phyloP scores from a whole-genome alignment of 2,329 filamentous ascomycete species.

The Raffaelea deltoideospora region DNA sequence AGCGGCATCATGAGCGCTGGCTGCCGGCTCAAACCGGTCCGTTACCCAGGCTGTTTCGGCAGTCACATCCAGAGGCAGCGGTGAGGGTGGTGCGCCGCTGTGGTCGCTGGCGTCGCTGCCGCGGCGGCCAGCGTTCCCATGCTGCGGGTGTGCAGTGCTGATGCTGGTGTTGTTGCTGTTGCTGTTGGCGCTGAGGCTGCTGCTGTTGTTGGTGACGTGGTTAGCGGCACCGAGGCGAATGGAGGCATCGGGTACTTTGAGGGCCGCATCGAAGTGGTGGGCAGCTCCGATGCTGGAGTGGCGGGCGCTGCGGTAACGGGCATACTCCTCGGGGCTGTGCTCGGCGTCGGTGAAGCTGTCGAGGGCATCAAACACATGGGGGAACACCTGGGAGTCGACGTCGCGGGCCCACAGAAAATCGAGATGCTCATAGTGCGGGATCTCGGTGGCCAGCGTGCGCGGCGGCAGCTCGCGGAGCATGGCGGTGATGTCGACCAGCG shows the following conservation, averaged over 20 bases:
- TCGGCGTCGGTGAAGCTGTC: conserved; percentile 50
- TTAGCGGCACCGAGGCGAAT: too few species aligned
- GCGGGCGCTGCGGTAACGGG: conserved; percentile 37
- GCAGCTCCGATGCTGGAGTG: conserved; percentile 29
- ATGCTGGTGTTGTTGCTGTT: neutral
- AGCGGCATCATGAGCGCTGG: too few species aligned
- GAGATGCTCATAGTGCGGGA: conserved; percentile 88
- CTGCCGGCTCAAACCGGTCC: too few species aligned
- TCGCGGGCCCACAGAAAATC: conserved; percentile 92
- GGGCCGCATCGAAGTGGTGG: conserved; percentile 16
- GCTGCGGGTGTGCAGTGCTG: neutral
- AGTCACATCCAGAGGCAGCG: neutral
- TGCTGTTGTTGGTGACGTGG: neutral
- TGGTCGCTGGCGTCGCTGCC: neutral
- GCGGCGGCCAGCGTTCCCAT: too few species aligned
- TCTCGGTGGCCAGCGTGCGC: conserved; percentile 72
- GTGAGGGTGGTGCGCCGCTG: neutral
- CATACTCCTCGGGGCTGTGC: conserved; percentile 45
- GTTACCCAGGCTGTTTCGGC: too few species aligned
- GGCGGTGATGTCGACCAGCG: conserved; percentile 79
- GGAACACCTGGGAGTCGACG: conserved; percentile 71
- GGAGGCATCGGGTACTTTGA: too few species aligned
- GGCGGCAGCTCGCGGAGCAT: conserved; percentile 81
- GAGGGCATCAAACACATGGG: conserved; percentile 79
- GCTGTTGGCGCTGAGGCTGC: neutral